Percentiles rank a stretch among this genome's conserved stretches.
Evolutionary conservation across 75 land plant species (phyloP).

Genomic region (Cupressus sempervirens): DNA sequence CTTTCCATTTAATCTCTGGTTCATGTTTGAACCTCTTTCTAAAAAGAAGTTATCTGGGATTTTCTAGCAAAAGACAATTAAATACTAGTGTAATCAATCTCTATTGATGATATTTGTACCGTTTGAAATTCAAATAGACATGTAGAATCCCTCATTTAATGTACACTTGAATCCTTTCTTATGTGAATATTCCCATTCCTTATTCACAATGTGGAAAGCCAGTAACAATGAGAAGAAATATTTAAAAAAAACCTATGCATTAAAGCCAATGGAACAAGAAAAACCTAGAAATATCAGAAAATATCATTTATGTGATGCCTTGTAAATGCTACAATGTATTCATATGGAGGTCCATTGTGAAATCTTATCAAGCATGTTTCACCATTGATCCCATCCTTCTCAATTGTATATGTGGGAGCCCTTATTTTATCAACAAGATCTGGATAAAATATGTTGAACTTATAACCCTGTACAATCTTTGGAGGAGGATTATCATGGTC

Average conservation of each 20-base stretch:
- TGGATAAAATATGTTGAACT: constrained; percentile 97
- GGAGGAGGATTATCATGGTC: constrained; percentile 99
- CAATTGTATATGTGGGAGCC: constrained; percentile 84
- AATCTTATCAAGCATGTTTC: constrained; percentile 95
- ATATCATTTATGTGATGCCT: constrained; percentile 6
- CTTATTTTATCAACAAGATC: constrained; percentile 93
- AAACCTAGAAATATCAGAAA: neutral
- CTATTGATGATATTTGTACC: constrained; percentile 83
- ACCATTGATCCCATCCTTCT: constrained; percentile 83
- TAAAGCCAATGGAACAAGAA: neutral
- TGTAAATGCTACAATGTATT: constrained; percentile 71
- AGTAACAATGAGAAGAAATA: constrained; percentile 13
- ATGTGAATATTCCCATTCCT: constrained; percentile 99
- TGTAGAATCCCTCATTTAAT: constrained; percentile 94
- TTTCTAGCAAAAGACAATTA: neutral
- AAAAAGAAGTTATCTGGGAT: neutral
- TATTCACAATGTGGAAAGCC: constrained; percentile 96
- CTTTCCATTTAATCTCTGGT: neutral
- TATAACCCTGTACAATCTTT: constrained; percentile 98
- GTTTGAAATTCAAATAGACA: constrained; percentile 94
- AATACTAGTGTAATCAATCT: neutral
- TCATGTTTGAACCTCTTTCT: neutral
- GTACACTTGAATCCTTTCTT: constrained; percentile 99
- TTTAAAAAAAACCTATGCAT: neutral
- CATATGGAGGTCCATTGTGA: constrained; percentile 99